phyloP scores from a whole-genome alignment of 805 yeast genomes.

The Metschnikowia arizonensis region DNA sequence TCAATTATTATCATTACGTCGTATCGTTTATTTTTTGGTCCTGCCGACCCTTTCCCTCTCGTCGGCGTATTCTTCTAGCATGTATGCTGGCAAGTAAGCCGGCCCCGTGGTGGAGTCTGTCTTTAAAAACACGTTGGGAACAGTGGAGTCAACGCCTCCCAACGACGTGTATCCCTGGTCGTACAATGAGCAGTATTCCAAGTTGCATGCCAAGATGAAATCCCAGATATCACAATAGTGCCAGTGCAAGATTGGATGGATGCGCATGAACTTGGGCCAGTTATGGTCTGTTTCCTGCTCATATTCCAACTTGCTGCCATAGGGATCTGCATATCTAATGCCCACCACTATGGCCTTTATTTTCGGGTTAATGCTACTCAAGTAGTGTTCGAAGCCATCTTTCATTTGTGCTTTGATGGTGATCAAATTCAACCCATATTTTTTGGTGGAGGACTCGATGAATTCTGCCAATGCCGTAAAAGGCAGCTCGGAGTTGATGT shows the following conservation, averaged over 20 bases:
- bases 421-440: conserved; percentile 52
- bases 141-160: conserved; percentile 73
- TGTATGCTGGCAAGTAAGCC: conserved; percentile 50
- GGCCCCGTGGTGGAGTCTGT: conserved; percentile 11
- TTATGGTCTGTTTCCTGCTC: conserved; percentile 79
- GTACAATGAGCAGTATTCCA: conserved; percentile 72
- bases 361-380: conserved; percentile 43
- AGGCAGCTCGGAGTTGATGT: conserved; percentile 69
- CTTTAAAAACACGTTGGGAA: conserved; percentile 58
- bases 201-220: conserved; percentile 56
- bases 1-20: neutral
- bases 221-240: conserved; percentile 80
- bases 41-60: conserved; percentile 51
- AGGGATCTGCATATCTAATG: conserved; percentile 84
- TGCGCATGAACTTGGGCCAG: conserved; percentile 84
- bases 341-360: conserved; percentile 84
- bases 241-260: conserved; percentile 92
- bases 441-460: conserved; percentile 48
- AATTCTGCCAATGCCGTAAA: conserved; percentile 70
- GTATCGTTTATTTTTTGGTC: conserved; percentile 7
- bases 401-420: conserved; percentile 51
- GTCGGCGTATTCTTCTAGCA: conserved; percentile 54
- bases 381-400: conserved; percentile 63
- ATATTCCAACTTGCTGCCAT: conserved; percentile 52
- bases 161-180: conserved; percentile 85